A percentile compares a stretch with the other conserved stretches of the same genome.
Evolutionary conservation across 805 yeast genomes (phyloP).

Genomic region (Kodamaea lidongshanica): DNA sequence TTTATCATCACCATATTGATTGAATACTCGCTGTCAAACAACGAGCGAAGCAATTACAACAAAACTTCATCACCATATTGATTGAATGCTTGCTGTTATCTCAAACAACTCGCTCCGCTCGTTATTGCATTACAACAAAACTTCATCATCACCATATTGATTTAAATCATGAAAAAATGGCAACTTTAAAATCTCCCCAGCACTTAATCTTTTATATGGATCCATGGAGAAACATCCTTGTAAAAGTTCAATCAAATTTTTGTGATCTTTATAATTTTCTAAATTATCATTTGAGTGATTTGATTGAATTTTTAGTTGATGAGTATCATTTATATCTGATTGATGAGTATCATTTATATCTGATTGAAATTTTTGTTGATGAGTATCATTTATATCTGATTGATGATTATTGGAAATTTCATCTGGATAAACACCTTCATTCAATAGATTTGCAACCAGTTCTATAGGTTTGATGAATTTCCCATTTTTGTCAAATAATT

Average conservation of each 20-base stretch:
- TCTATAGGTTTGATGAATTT: conserved; percentile 21
- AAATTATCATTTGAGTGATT: conserved; percentile 12
- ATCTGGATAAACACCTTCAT: too few relatives aligned
- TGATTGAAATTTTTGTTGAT: conserved; percentile 14
- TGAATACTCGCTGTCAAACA: too few relatives aligned
- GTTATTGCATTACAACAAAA: conserved; percentile 13
- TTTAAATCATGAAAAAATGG: conserved; percentile 51
- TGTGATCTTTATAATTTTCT: conserved; percentile 34
- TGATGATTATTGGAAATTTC: conserved; percentile 6
- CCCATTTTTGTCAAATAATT: conserved; percentile 35
- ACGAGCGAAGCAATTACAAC: too few relatives aligned
- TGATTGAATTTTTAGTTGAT: too few relatives aligned
- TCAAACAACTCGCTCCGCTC: too few relatives aligned
- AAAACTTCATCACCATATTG: conserved; percentile 26
- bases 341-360: too few relatives aligned
- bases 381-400: too few relatives aligned
- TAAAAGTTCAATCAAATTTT: conserved; percentile 49
- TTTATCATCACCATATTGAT: conserved; percentile 27
- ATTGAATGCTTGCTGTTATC: too few relatives aligned
- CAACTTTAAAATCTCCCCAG: conserved; percentile 49
- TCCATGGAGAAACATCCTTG: conserved; percentile 54
- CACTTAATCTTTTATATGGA: conserved; percentile 50
- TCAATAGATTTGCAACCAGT: too few relatives aligned
- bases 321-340: too few relatives aligned
- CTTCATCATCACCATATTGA: conserved; percentile 29